Evolutionary conservation across 345 rosid genomes (phyloP), one percentile per base, ranked within the genome.

Genomic region (Corymbia maculata): DNA sequence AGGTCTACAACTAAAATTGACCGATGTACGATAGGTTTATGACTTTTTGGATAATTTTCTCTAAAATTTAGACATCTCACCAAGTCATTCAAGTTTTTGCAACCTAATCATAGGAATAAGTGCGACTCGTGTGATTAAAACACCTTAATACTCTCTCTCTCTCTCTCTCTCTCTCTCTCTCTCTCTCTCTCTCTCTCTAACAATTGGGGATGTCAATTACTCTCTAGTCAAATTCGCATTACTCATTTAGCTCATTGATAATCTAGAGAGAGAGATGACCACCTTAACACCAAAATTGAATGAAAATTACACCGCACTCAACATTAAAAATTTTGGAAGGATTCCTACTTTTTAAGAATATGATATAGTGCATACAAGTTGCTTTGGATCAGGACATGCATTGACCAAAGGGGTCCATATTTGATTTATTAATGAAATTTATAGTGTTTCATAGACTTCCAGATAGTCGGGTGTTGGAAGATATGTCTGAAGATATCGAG

Each of bases 391-490:
- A 9, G 17, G 26, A 36, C 47, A 13, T 36, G 7, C 22, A 36
- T 42, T 0, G 0, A 11, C 13, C 2, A 3, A 36, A 32, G 4
- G 45, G 2, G 3, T 32, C 13, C 0, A 1, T 2, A 70, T 9
- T 36, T 70, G 17, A 36, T 26, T 5, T 4, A 3, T 36, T 9
- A 4, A 36, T 17, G 80, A 4, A 19, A 19, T 5, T 2, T 70
- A 7, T 13, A 36, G 47, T 36, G 22, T 36, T 70, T 9, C 47
- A 36, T 70, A 7, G 47, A 16, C 42, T 4, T 36, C 42, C 4
- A 36, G 42, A 36, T 36, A 36, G 42, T 36, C 42, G 42, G n/a
- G n/a, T n/a, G n/a, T n/a, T n/a, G n/a, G n/a, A n/a, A n/a, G n/a
- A n/a, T n/a, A n/a, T n/a, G n/a, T n/a, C n/a, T n/a, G n/a, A n/a